These are phyloP conservation scores for Nakaseomyces uthaithaninus DNA, from an alignment of 1,139 yeast genomes.

Conservation along the genomic window DNA sequence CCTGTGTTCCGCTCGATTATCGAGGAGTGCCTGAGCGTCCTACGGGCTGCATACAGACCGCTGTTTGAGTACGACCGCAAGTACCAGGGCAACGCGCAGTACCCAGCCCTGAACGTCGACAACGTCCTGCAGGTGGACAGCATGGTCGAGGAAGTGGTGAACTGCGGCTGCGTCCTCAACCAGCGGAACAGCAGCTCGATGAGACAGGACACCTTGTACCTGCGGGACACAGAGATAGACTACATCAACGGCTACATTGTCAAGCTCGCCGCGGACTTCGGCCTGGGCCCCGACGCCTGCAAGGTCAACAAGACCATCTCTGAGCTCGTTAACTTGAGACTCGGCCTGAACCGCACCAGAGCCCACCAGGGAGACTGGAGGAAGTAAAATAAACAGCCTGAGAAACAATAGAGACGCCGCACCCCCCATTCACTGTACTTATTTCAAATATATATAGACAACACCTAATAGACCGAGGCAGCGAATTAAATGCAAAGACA, in stretches of 20 bases:
- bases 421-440: no score
- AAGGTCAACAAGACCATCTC: slow-evolving; percentile 31
- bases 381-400: no score
- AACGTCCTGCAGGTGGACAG: slow-evolving; percentile 38
- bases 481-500: no score
- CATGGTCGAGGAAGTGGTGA: slow-evolving; percentile 40
- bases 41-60: slow-evolving; percentile 28
- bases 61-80: slow-evolving; percentile 26
- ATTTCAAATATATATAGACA: no score
- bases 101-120: slow-evolving; percentile 23
- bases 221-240: slow-evolving; percentile 65
- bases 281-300: slow-evolving; percentile 22
- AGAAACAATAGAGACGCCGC: no score
- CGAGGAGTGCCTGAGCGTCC: slow-evolving; percentile 40
- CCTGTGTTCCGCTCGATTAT: slow-evolving; percentile 42
- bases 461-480: no score
- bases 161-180: slow-evolving; percentile 39
- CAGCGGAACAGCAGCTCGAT: slow-evolving; percentile 70
- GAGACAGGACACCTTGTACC: slow-evolving; percentile 67
- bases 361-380: slow-evolving; percentile 15
- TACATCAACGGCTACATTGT: slow-evolving; percentile 71
- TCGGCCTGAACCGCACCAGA: slow-evolving; percentile 24
- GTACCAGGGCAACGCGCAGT: slow-evolving; percentile 29
- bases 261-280: slow-evolving; percentile 36
- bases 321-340: slow-evolving; percentile 32